phyloP scores from a whole-genome alignment of 345 rosid genomes.

The Moringa oleifera region DNA sequence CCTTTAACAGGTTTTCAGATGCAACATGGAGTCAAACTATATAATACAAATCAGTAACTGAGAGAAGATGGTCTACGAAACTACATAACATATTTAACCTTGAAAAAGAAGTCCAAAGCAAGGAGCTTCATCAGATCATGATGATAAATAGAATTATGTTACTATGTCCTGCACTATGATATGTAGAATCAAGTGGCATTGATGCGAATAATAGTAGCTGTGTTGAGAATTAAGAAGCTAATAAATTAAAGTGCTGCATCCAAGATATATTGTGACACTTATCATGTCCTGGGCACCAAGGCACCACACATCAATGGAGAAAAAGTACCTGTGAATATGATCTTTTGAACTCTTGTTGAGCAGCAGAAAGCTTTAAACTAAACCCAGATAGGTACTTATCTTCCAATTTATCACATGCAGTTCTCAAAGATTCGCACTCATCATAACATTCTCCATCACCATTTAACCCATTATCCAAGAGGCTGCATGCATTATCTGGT shows the following conservation, averaged over 20 bases:
- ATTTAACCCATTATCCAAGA: slow-evolving; percentile 24
- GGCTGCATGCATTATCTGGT: slow-evolving; percentile 13
- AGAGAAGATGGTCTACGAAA: neutral
- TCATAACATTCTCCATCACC: slow-evolving; percentile 27
- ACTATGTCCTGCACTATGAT: neutral
- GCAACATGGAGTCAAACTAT: neutral
- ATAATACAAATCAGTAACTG: neutral
- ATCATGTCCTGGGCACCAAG: neutral
- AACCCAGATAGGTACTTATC: slow-evolving; percentile 73
- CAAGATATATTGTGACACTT: neutral
- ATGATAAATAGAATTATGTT: neutral
- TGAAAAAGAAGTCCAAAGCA: neutral
- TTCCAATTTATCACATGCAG: slow-evolving; percentile 53
- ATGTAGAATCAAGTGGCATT: neutral
- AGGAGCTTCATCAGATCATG: neutral
- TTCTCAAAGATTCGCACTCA: slow-evolving; percentile 34
- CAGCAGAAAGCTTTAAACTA: slow-evolving; percentile 49
- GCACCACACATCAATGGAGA: neutral
- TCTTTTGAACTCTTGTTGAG: slow-evolving; percentile 72
- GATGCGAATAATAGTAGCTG: neutral
- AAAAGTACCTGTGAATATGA: slow-evolving; percentile 61
- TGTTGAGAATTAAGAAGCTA: neutral
- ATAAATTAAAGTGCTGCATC: neutral
- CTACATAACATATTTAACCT: neutral
- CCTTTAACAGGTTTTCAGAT: slow-evolving; percentile 37